Base-by-base conservation (phyloP, 129 eudicot genomes). In the Flaveria trinervia region DNA sequence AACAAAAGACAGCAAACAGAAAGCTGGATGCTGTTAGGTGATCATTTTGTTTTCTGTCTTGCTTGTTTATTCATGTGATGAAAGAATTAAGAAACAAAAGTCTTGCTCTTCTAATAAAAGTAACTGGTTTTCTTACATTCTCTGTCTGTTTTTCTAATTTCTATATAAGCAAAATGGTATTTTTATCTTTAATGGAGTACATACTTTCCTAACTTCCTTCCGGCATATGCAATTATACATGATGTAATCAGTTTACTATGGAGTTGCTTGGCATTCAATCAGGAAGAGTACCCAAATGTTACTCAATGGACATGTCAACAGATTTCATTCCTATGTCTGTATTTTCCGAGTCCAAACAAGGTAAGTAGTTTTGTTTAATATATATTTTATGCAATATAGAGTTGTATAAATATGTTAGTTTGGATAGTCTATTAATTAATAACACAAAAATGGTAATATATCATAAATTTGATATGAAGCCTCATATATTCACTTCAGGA, bases 291-390 rank as follows among this genome's bases (percentile, higher is more conserved):
- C 98, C 96, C 46, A 86, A 84, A 79, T 68, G 77, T 73, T 92
- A 86, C 86, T 84, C 90, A 6, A 88, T 92, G 98, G 86, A 90
- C 85, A 92, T 92, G 96, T 92, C 96, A 51, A 85, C 84, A 39
- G 90, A 92, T 82, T 67, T 92, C 70, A 74, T 85, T 74, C 98
- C 98, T 67, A 92, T 92, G 98, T 86, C 90, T n/a, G 96, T 92
- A 9, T 88, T 92, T 80, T 77, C 94, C 0, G 98, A 92, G 76
- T 92, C 93, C 74, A 81, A 84, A 46, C 90, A 92, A 90, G 97
- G 97, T 86, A 71, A 81, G 86, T 72, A 51, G 22, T 30, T 5
- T 61, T 25, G 10, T 26, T 23, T 20, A 22, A 59, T 26, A 26
- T 61, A 59, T 23, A 22, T 65, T 55, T 65, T 65, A 6, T 30